Conservation (phyloP, 2,329 filamentous ascomycete genomes). For the Dactylellina cionopaga region DNA sequence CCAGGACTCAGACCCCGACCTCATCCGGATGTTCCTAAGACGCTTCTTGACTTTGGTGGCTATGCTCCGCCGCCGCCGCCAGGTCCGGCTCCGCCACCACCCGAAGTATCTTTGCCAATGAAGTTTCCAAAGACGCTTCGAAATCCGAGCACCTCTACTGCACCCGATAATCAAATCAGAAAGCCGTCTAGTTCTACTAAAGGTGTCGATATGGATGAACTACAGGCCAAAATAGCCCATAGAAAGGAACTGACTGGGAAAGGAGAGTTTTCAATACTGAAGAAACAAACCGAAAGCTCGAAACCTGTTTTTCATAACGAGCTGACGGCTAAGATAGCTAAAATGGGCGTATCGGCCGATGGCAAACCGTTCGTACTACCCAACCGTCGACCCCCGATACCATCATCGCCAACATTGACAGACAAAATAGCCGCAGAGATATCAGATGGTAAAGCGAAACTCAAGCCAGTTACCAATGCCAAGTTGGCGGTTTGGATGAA, state of each 20-base stretch:
- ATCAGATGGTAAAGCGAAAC: not conserved
- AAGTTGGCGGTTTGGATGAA: not conserved
- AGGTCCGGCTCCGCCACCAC: not conserved
- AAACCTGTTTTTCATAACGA: no score
- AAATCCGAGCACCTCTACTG: not conserved
- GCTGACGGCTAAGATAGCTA: not conserved
- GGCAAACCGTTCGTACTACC: constrained; percentile 1
- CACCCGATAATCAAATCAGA: not conserved
- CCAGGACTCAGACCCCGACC: constrained; percentile 34
- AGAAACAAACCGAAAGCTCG: no score
- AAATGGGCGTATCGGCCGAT: not conserved
- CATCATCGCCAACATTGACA: not conserved
- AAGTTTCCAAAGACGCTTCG: not conserved
- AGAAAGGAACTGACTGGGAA: not conserved
- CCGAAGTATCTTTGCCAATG: not conserved
- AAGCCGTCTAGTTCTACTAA: not conserved
- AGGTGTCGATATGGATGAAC: constrained; percentile 16
- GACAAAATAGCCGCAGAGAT: not conserved
- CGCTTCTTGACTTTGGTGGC: not conserved
- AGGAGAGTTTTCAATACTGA: no score
- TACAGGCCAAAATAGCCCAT: no score
- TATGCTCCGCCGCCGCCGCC: not conserved
- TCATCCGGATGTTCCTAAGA: constrained; percentile 19
- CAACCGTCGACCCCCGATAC: not conserved
- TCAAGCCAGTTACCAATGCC: not conserved